Conservation (phyloP, 2,329 filamentous ascomycete species). For the Colletotrichum higginsianum region DNA sequence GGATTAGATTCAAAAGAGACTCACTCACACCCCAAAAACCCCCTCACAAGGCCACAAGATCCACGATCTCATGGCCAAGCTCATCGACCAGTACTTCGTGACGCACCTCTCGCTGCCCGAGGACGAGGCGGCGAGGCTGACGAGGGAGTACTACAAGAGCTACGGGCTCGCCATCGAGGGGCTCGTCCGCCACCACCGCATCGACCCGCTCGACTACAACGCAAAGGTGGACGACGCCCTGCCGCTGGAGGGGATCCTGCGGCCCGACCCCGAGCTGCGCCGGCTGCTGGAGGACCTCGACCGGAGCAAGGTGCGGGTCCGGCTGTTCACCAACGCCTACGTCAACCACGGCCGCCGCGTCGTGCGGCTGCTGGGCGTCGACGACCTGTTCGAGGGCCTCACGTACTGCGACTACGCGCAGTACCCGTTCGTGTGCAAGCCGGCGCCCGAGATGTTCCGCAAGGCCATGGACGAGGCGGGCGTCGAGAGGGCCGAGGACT, state of each 20-base stretch:
- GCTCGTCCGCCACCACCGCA: constrained; percentile 92
- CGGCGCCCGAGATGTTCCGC: constrained; percentile 83
- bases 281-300: constrained; percentile 87
- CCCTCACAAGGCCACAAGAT: constrained; percentile 76
- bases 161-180: constrained; percentile 98
- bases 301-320: constrained; percentile 85
- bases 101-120: constrained; percentile 81
- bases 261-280: constrained; percentile 81
- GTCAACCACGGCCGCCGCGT: constrained; percentile 89
- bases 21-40: constrained; percentile 45
- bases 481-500: constrained; percentile 76
- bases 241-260: constrained; percentile 89
- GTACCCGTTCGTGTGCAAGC: constrained; percentile 87
- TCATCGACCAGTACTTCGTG: constrained; percentile 78
- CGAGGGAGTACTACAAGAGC: constrained; percentile 92
- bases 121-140: constrained; percentile 85
- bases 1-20: too few relatives aligned
- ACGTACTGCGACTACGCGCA: constrained; percentile 93
- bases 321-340: constrained; percentile 98
- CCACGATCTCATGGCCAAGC: constrained; percentile 86
- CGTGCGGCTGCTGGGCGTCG: constrained; percentile 84
- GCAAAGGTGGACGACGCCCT: constrained; percentile 94
- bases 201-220: constrained; percentile 96
- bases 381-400: constrained; percentile 93
- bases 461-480: constrained; percentile 92